These are phyloP conservation scores for Aspergillus sojae DNA, from an alignment of 2,329 filamentous ascomycete genomes.

Conservation along the genomic window DNA sequence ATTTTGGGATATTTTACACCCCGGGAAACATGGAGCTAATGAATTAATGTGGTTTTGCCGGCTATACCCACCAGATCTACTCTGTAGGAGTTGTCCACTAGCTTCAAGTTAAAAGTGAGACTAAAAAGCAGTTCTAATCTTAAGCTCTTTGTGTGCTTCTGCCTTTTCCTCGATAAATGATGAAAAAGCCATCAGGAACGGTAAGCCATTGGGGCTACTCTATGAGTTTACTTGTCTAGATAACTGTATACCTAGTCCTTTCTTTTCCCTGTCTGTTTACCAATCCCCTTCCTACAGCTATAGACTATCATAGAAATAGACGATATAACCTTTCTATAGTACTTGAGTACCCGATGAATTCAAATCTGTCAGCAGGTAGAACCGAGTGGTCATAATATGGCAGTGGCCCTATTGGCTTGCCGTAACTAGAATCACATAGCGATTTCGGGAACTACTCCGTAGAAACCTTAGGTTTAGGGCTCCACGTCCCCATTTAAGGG, in stretches of 20 bases:
- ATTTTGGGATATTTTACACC: background rate
- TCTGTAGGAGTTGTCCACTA: background rate
- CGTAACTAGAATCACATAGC: no score
- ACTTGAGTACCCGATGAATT: background rate
- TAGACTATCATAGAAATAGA: background rate
- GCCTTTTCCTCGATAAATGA: background rate
- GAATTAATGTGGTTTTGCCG: background rate
- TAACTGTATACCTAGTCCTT: background rate
- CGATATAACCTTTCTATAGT: background rate
- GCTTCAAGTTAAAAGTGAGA: background rate
- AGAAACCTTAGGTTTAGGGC: no score
- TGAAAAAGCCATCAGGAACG: background rate
- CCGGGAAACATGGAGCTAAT: background rate
- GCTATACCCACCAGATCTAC: background rate
- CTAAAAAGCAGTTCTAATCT: background rate
- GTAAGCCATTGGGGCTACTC: background rate
- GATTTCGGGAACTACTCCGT: no score
- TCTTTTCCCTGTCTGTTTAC: background rate
- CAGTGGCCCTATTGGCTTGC: no score
- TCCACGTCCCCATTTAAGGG: no score
- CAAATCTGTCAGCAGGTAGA: background rate
- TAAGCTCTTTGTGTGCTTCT: background rate
- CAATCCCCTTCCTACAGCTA: background rate
- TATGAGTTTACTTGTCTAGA: background rate
- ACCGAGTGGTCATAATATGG: background rate